Evolutionary conservation across 1,139 yeast genomes (phyloP).

Genomic region (Zygotorulaspora mrakii): DNA sequence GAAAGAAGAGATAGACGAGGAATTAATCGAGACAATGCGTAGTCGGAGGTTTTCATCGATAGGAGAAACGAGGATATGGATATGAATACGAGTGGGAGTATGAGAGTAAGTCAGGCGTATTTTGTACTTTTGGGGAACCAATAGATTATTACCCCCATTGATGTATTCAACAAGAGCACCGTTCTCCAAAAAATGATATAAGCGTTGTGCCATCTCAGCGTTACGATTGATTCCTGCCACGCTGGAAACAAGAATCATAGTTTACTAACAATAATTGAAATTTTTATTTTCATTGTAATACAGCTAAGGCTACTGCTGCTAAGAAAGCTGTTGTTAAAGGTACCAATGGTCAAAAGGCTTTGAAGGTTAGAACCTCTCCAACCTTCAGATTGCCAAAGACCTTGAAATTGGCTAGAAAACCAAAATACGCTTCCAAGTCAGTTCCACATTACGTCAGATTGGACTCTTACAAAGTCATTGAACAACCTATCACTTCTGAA

Average conservation of each 20-base stretch:
- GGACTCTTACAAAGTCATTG: conserved; percentile 93
- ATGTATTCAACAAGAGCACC: too few relatives aligned
- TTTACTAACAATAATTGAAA: conserved; percentile 11
- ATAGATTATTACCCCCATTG: too few relatives aligned
- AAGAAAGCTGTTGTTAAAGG: conserved; percentile 99
- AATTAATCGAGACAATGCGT: not conserved
- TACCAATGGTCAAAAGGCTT: conserved; percentile 84
- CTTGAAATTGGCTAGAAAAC: conserved; percentile 86
- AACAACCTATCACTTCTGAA: conserved; percentile 96
- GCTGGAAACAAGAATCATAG: not conserved
- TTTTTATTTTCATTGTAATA: conserved; percentile 5
- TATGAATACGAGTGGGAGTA: too few relatives aligned
- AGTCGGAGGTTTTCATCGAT: too few relatives aligned
- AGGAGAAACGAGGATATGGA: too few relatives aligned
- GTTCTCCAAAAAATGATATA: not conserved
- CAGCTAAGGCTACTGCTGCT: conserved; percentile 88
- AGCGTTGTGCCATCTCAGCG: not conserved
- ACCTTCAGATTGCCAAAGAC: conserved; percentile 98
- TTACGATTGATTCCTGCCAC: not conserved
- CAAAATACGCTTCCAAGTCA: conserved; percentile 93
- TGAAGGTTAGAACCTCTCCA: conserved; percentile 92
- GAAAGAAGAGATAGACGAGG: conserved; percentile 1
- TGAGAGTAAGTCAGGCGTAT: not conserved
- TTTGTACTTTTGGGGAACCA: too few relatives aligned
- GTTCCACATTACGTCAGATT: conserved; percentile 97